Evolutionary conservation across 192 early-diverging fungal genomes (phyloP), one percentile per base, ranked within the genome.

Genomic region (Backusella morwellensis): DNA sequence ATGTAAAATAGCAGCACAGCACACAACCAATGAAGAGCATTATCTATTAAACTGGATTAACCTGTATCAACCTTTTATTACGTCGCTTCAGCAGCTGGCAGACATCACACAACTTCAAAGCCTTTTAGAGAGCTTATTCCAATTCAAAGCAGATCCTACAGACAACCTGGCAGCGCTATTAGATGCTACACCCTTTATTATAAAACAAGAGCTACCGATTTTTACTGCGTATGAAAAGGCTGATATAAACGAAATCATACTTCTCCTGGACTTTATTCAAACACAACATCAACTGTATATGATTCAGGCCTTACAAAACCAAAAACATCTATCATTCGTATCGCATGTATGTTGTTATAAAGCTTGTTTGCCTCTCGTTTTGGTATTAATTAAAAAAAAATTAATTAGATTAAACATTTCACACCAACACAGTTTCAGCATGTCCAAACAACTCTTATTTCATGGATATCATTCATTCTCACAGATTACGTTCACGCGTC

Each of bases 401-500:
- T 21, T 21, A 69, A 23, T 23, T 69, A 69, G 68, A 70, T 36
- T 14, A 35, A 35, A 26, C 68, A 70, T 23, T 38, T 41, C 35
- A 70, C 21, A 70, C 38, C 68, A n/a, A 21, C 35, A 21, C 35
- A 36, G 11, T 70, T 70, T 23, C 6, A 70, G 4, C 35, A 70
- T 70, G n/a, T 70, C 19, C 35, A 70, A 70, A 41, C 14, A 6
- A 38, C 38, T 0, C 11, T 70, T 23, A 32, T 66, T 44, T 42
- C 56, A 66, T 75, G 73, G 73, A 21, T 59, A 2, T 26, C 19
- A 4, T 52, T 3, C 7, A 75, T 75, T 9, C 29, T 75, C 26
- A 11, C 26, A 41, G 59, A 75, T n/a, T 75, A 75, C 23, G 32
- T 67, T 15, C 34, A 75, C 63, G 73, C 73, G n/a, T 75, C 73